Percentiles rank a stretch among this genome's conserved stretches.
Conservation (phyloP, 2,329 filamentous ascomycete species). For the Fonsecaea pedrosoi region DNA sequence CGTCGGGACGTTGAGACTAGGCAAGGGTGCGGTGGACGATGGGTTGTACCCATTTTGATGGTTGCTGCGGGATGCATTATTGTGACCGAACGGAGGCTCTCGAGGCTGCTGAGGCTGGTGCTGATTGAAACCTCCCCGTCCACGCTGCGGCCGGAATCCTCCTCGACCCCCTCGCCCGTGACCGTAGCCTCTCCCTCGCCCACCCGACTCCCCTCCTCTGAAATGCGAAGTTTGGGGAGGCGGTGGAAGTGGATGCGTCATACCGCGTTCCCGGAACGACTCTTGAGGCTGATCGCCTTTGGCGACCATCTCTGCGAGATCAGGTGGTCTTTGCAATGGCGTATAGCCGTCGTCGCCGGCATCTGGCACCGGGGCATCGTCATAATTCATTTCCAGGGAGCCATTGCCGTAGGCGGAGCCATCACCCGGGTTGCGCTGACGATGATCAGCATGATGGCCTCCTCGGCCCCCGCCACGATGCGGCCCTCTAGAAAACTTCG, state of each 20-base stretch:
- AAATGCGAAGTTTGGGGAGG: constrained; percentile 24
- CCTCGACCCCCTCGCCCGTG: constrained; percentile 42
- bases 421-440: constrained; percentile 19
- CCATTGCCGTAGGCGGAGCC: constrained; percentile 41
- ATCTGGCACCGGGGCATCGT: constrained; percentile 59
- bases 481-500: constrained; percentile 32
- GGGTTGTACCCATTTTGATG: constrained; percentile 22
- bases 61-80: constrained; percentile 22
- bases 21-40: constrained; percentile 18
- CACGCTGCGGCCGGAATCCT: constrained; percentile 40
- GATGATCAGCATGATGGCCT: constrained; percentile 3
- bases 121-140: constrained; percentile 42
- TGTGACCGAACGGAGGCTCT: constrained; percentile 34
- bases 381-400: constrained; percentile 65
- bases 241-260: constrained; percentile 25
- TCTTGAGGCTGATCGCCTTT: constrained; percentile 39
- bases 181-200: constrained; percentile 48
- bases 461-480: constrained; percentile 32
- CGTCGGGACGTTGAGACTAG: constrained; percentile 31
- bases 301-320: constrained; percentile 62
- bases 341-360: constrained; percentile 65
- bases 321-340: constrained; percentile 71
- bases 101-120: not conserved
- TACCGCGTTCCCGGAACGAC: constrained; percentile 9
- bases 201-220: constrained; percentile 47